These are phyloP conservation scores for Cutaneotrichosporon dermatis DNA, from an alignment of 1,284 basidiomycete genomes.

Conservation along the genomic window DNA sequence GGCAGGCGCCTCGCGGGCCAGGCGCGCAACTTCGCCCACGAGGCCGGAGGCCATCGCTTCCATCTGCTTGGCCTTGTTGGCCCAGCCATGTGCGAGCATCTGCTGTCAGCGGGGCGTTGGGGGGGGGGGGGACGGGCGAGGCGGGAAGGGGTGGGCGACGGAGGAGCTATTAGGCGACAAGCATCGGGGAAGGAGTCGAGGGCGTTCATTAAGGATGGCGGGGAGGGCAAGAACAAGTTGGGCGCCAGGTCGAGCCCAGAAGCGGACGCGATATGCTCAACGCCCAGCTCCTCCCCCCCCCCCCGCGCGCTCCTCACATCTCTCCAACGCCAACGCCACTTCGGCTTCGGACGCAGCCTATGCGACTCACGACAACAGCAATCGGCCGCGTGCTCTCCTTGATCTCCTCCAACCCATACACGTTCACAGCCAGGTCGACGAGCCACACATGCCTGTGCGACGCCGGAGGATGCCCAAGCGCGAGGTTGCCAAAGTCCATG, in stretches of 20 bases:
- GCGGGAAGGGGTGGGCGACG: too few relatives aligned
- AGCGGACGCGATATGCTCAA: too few relatives aligned
- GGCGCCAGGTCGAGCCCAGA: too few relatives aligned
- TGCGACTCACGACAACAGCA: conserved; percentile 29
- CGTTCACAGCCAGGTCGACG: conserved; percentile 32
- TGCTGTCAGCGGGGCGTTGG: conserved; percentile 6
- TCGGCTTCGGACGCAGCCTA: too few relatives aligned
- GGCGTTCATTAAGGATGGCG: too few relatives aligned
- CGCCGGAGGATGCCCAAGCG: conserved; percentile 18
- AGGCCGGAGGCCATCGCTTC: conserved; percentile 34
- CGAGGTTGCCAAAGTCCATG: conserved; percentile 29
- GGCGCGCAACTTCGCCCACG: conserved; percentile 24
- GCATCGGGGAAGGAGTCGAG: too few relatives aligned
- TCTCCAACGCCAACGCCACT: too few relatives aligned
- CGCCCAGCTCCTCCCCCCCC: too few relatives aligned
- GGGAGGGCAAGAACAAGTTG: too few relatives aligned
- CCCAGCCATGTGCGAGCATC: conserved; percentile 41
- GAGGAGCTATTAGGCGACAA: too few relatives aligned
- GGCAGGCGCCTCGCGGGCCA: conserved; percentile 1
- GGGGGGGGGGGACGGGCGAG: too few relatives aligned
- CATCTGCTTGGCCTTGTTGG: conserved; percentile 34
- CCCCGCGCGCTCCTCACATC: too few relatives aligned
- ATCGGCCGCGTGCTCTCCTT: conserved; percentile 23
- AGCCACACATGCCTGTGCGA: conserved; percentile 15
- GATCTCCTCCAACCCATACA: conserved; percentile 42